Evolutionary conservation across 371 early-diverging fungal genomes (phyloP).

Genomic region (Quaeritorhiza haematococci): DNA sequence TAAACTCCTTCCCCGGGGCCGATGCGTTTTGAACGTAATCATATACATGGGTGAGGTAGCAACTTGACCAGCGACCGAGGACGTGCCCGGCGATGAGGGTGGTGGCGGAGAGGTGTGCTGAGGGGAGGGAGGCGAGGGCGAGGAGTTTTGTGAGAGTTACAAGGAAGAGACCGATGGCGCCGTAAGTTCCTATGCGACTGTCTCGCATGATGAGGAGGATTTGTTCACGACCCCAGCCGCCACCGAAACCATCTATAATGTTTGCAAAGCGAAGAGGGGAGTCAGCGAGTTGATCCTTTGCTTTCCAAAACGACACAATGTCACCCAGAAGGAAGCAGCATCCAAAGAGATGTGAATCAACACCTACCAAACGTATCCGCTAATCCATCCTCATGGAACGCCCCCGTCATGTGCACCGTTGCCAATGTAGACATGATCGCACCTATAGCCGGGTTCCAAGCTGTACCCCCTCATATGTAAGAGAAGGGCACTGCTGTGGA

Average conservation of each 20-base stretch:
- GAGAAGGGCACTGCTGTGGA: slow-evolving; percentile 1
- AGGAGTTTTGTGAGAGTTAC: slow-evolving; percentile 3
- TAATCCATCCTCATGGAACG: slow-evolving; percentile 26
- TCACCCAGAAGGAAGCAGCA: no score
- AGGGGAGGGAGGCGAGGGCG: slow-evolving; percentile 3
- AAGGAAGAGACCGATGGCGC: slow-evolving; percentile 14
- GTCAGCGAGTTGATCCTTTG: no score
- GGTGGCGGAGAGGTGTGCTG: not conserved
- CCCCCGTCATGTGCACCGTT: slow-evolving; percentile 20
- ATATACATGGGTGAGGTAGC: slow-evolving; percentile 17
- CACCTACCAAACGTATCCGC: slow-evolving; percentile 25
- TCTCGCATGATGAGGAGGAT: slow-evolving; percentile 24
- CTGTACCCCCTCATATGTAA: no score
- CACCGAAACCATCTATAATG: slow-evolving; percentile 29
- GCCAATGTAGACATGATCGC: slow-evolving; percentile 14
- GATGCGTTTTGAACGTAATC: slow-evolving; percentile 21
- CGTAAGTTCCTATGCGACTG: slow-evolving; percentile 16
- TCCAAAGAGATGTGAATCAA: no score
- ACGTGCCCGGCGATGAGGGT: slow-evolving; percentile 16
- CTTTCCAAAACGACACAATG: no score
- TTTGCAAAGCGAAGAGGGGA: no score
- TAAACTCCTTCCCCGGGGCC: slow-evolving; percentile 24
- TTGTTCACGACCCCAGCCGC: slow-evolving; percentile 14
- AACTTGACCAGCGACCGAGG: slow-evolving; percentile 21
- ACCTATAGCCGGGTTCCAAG: slow-evolving; percentile 8